A percentile compares a stretch with the other conserved stretches of the same genome.
Evolutionary conservation across 75 land plant species (phyloP).

Genomic region (Ceratopteris richardii): DNA sequence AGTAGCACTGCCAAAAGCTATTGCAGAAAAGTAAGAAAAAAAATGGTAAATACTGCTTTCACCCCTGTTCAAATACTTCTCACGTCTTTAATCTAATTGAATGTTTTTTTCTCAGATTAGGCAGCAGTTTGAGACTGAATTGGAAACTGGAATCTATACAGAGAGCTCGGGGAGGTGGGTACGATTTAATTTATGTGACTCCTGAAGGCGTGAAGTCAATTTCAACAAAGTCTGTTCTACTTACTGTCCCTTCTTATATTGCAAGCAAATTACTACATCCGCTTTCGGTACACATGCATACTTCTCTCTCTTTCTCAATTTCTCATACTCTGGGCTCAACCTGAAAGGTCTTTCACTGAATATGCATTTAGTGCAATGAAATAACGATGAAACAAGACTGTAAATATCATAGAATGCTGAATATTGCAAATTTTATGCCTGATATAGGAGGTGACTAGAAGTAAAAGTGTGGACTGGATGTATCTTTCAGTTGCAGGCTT

Average conservation of each 20-base stretch:
- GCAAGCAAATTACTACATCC: slow-evolving; percentile 69
- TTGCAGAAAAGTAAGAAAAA: slow-evolving; percentile 50
- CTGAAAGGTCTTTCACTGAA: no score
- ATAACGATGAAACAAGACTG: no score
- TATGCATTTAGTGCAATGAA: no score
- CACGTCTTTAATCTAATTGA: background rate
- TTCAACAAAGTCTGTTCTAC: slow-evolving; percentile 50
- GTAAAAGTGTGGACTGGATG: no score
- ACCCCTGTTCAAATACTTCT: no score
- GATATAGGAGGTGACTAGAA: no score
- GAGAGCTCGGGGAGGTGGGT: slow-evolving; percentile 41
- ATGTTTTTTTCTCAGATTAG: slow-evolving; percentile 46
- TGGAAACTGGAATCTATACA: slow-evolving; percentile 71
- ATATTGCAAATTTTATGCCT: no score
- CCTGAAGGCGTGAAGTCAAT: slow-evolving; percentile 64
- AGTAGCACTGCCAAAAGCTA: slow-evolving; percentile 77
- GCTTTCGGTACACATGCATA: slow-evolving; percentile 54
- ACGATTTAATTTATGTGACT: slow-evolving; percentile 71
- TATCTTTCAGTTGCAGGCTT: no score
- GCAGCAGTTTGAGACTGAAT: slow-evolving; percentile 62
- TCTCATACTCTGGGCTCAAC: no score
- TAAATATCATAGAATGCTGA: no score
- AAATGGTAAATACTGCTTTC: background rate
- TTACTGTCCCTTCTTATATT: slow-evolving; percentile 83
- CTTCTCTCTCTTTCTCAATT: background rate